Conservation (phyloP, 2,329 filamentous ascomycete genomes). For the Tolypocladium ovalisporum region DNA sequence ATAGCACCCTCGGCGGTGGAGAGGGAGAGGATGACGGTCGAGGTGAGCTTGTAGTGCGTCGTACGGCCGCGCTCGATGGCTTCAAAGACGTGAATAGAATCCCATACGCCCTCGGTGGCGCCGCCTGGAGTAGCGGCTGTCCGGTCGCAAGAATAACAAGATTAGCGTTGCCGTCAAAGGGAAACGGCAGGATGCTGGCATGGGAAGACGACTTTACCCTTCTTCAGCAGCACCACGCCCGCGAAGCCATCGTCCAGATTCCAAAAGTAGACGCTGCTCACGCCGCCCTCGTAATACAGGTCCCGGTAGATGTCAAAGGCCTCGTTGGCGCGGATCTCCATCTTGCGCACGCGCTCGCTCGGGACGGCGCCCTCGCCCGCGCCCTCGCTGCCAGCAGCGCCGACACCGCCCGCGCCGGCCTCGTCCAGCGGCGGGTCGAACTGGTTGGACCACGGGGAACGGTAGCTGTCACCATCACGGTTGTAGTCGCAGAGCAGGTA, state of each 20-base stretch:
- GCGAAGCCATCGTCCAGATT: constrained; percentile 97
- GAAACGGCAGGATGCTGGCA: no score
- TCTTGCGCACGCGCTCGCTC: constrained; percentile 80
- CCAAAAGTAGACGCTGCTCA: constrained; percentile 96
- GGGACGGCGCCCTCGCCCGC: constrained; percentile 74
- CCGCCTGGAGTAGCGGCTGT: constrained; percentile 55
- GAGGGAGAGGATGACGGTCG: constrained; percentile 87
- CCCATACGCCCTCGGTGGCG: constrained; percentile 75
- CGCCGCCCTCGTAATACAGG: constrained; percentile 92
- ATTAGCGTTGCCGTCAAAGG: background rate
- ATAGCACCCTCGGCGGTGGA: constrained; percentile 49
- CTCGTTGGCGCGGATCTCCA: constrained; percentile 90
- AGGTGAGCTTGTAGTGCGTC: constrained; percentile 95
- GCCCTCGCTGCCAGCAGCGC: constrained; percentile 43
- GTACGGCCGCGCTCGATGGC: constrained; percentile 84
- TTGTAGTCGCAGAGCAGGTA: constrained; percentile 99
- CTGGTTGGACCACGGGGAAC: constrained; percentile 97
- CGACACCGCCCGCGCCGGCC: constrained; percentile 41
- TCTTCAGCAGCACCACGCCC: constrained; percentile 91
- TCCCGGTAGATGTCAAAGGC: constrained; percentile 96
- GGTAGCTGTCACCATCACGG: constrained; percentile 94
- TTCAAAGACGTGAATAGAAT: constrained; percentile 98
- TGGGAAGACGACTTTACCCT: constrained; percentile 46
- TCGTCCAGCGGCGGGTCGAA: constrained; percentile 83
- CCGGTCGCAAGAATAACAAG: background rate